Percentiles rank a stretch among this genome's conserved stretches.
phyloP scores from a whole-genome alignment of 2,329 filamentous ascomycete species.

The Drechmeria coniospora region DNA sequence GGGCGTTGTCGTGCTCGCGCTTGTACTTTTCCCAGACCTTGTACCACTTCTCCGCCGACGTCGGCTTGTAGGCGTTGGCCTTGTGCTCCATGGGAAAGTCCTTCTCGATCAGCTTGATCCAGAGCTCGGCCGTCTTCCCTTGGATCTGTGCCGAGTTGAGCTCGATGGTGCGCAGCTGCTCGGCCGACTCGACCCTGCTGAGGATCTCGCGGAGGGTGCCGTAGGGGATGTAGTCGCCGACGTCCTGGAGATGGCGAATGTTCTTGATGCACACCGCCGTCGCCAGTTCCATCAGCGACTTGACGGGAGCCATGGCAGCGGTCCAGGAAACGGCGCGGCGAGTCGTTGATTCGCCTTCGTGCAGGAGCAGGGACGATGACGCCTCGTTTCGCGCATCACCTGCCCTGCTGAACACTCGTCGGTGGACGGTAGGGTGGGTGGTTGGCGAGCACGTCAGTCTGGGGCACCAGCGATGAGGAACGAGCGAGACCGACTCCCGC shows the following conservation, averaged over 20 bases:
- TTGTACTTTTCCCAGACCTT: constrained; percentile 60
- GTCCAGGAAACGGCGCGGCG: background rate
- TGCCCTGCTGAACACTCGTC: too few relatives aligned
- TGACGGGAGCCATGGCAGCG: constrained; percentile 22
- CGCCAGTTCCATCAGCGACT: constrained; percentile 36
- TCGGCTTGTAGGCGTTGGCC: constrained; percentile 46
- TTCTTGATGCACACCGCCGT: constrained; percentile 36
- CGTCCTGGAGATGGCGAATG: constrained; percentile 43
- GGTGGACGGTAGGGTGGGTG: too few relatives aligned
- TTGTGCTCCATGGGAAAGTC: constrained; percentile 55
- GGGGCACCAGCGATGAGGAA: too few relatives aligned
- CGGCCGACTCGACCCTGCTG: constrained; percentile 51
- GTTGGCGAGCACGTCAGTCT: too few relatives aligned
- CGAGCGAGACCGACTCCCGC: too few relatives aligned
- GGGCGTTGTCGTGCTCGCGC: constrained; percentile 38
- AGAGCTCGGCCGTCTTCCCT: constrained; percentile 55
- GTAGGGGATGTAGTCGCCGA: constrained; percentile 58
- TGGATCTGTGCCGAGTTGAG: constrained; percentile 60
- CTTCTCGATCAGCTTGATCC: constrained; percentile 62
- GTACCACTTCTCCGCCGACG: constrained; percentile 57
- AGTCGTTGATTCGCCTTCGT: too few relatives aligned
- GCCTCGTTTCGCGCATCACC: too few relatives aligned
- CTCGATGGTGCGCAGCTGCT: constrained; percentile 64
- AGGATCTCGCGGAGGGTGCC: constrained; percentile 49
- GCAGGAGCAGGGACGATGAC: too few relatives aligned